Conservation (phyloP, 2,329 filamentous ascomycete genomes). For the Penicillium brasilianum region DNA sequence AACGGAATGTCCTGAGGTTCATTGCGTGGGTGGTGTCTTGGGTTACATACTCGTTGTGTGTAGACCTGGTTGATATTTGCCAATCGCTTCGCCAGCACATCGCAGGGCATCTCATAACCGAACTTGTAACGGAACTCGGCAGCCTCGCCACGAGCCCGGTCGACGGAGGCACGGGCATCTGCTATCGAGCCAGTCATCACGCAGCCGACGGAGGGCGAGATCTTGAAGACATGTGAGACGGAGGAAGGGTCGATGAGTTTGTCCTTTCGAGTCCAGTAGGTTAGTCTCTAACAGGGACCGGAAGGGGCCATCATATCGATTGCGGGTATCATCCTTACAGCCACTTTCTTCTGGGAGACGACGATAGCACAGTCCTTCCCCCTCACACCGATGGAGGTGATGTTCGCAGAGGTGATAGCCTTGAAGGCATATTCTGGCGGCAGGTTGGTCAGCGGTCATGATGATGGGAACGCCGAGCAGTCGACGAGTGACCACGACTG, state of each 20-base stretch:
- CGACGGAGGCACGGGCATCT: conserved; percentile 90
- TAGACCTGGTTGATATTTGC: conserved; percentile 99
- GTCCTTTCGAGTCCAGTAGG: conserved; percentile 65
- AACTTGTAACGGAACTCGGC: conserved; percentile 98
- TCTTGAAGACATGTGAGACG: conserved; percentile 95
- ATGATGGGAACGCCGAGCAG: conserved; percentile 19
- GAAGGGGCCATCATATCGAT: not conserved
- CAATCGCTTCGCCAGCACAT: conserved; percentile 92
- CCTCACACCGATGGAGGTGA: conserved; percentile 94
- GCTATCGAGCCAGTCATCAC: conserved; percentile 99
- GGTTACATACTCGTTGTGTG: conserved; percentile 76
- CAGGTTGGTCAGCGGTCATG: conserved; percentile 37
- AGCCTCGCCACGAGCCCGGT: conserved; percentile 91
- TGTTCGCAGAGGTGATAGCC: conserved; percentile 98
- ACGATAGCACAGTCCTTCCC: conserved; percentile 98
- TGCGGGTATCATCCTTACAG: conserved; percentile 66
- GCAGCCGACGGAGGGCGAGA: conserved; percentile 94
- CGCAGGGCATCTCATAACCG: conserved; percentile 99
- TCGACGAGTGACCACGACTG: conserved; percentile 5
- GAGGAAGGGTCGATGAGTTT: conserved; percentile 98
- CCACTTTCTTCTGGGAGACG: conserved; percentile 98
- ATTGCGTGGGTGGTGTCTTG: not conserved
- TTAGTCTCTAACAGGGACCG: conserved; percentile 22
- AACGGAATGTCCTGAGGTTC: not conserved
- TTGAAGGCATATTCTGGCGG: conserved; percentile 98